A percentile compares a stretch with the other conserved stretches of the same genome.
Evolutionary conservation across 441 rosid genomes (phyloP).

Genomic region (Erysimum cheiri): DNA sequence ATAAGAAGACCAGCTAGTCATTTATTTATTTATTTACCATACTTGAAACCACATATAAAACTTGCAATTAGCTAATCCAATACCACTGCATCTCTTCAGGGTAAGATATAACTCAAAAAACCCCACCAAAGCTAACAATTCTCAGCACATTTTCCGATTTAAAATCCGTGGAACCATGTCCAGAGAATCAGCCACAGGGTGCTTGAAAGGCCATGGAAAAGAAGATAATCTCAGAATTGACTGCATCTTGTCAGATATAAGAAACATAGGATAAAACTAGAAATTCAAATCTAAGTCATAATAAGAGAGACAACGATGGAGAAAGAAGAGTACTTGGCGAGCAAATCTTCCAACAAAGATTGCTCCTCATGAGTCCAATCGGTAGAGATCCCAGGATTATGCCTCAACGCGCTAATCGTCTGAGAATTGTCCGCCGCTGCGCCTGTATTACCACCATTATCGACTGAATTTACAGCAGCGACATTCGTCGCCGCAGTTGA

Average conservation of each 20-base stretch:
- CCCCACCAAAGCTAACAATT: slow-evolving; percentile 9
- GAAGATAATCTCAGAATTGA: not conserved
- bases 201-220: slow-evolving; percentile 9
- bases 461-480: slow-evolving; percentile 49
- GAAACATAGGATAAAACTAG: slow-evolving; percentile 1
- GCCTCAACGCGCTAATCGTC: slow-evolving; percentile 63
- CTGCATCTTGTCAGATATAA: not conserved
- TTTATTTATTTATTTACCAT: not conserved
- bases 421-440: slow-evolving; percentile 44
- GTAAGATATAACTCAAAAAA: not conserved
- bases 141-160: not conserved
- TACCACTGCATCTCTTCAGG: slow-evolving; percentile 3
- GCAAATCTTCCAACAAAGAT: slow-evolving; percentile 69
- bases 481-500: slow-evolving; percentile 53
- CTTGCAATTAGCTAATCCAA: slow-evolving; percentile 15
- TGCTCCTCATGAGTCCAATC: slow-evolving; percentile 81
- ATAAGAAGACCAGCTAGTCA: not conserved
- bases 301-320: not conserved
- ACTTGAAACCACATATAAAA: slow-evolving; percentile 1
- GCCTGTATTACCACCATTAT: slow-evolving; percentile 51
- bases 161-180: slow-evolving; percentile 13
- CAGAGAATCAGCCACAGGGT: not conserved
- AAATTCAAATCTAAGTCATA: slow-evolving; percentile 21
- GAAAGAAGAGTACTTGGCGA: slow-evolving; percentile 48
- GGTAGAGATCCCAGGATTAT: slow-evolving; percentile 64